Conservation (phyloP, 371 early-diverging fungal genomes). For the Mortierella sp. region DNA sequence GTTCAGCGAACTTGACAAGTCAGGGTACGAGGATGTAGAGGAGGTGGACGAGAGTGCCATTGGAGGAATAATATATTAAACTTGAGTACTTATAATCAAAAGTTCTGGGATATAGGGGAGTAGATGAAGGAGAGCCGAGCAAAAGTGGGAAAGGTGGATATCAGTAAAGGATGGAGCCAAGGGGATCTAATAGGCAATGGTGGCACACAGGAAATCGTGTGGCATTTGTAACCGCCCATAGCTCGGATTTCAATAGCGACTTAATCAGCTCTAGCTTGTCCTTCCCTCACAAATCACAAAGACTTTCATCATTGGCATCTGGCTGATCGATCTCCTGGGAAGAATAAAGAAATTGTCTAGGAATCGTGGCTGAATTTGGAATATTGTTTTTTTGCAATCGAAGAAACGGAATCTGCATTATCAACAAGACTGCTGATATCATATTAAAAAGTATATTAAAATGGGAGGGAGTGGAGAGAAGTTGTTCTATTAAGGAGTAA, state of each 20-base stretch:
- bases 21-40: constrained; percentile 14
- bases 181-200: not conserved
- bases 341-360: not conserved
- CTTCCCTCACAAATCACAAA: not conserved
- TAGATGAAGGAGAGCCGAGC: not conserved
- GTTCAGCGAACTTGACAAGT: constrained; percentile 6
- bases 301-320: constrained; percentile 11
- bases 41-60: constrained; percentile 17
- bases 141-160: not conserved
- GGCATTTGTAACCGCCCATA: not conserved
- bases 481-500: not conserved
- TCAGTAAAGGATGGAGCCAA: not conserved
- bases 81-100: not conserved
- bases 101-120: not conserved
- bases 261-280: not conserved
- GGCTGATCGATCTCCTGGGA: constrained; percentile 12
- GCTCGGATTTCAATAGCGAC: constrained; percentile 16
- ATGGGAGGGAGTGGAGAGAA: not conserved
- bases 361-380: not conserved
- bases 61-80: not conserved
- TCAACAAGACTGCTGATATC: constrained; percentile 1
- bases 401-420: constrained; percentile 20
- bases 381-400: not conserved
- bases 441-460: no score
- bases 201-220: not conserved